These are phyloP conservation scores for Phytopythium mirpurense DNA, from an alignment of 352 stramenopile species.

Conservation along the genomic window DNA sequence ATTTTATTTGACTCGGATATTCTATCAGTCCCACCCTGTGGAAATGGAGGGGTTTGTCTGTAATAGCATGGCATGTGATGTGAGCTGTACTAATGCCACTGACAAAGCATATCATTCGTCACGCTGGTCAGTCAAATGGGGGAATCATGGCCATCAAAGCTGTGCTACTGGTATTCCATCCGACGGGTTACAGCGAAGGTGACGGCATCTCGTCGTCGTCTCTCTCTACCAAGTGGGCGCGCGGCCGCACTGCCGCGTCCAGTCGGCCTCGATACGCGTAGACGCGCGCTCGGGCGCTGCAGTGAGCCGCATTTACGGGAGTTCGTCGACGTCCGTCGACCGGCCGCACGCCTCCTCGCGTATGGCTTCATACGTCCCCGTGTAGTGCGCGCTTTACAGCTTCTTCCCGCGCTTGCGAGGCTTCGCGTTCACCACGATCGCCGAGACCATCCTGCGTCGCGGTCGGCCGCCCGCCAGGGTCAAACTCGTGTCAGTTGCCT, in stretches of 20 bases:
- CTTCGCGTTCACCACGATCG: constrained; percentile 71
- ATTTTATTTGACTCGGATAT: too few relatives aligned
- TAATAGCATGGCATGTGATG: too few relatives aligned
- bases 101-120: not conserved
- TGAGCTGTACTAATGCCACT: not conserved
- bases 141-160: not conserved
- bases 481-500: not conserved
- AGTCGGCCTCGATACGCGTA: not conserved
- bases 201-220: too few relatives aligned
- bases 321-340: too few relatives aligned
- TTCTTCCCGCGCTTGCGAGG: constrained; percentile 32
- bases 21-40: too few relatives aligned
- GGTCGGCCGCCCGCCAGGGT: not conserved
- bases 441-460: constrained; percentile 71
- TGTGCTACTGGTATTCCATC: constrained; percentile 4
- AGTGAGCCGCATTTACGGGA: not conserved
- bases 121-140: too few relatives aligned
- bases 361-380: not conserved
- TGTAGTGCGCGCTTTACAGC: not conserved
- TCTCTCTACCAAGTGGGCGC: not conserved
- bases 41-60: too few relatives aligned
- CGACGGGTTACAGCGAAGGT: not conserved
- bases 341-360: not conserved
- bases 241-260: too few relatives aligned
- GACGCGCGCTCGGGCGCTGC: not conserved